Base-by-base conservation (phyloP, 75 land plant species). In the Cunninghamia lanceolata region DNA sequence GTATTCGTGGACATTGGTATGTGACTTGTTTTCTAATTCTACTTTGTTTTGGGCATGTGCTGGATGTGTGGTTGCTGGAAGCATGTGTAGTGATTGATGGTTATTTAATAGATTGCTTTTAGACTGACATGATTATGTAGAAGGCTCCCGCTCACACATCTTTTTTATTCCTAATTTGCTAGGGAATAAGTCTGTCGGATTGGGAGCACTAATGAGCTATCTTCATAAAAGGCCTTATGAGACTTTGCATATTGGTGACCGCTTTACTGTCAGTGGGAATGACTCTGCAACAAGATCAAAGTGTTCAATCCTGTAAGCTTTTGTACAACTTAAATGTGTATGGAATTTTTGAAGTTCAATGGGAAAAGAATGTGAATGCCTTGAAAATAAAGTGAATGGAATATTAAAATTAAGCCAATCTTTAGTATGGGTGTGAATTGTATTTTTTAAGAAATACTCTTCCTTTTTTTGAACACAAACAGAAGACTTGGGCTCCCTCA, bases 261-360 rank as follows among this genome's bases (percentile, higher is more conserved):
- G 92, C 30, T 91, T 91, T 78, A 91, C 92, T 21, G 70, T 90
- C 38, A 91, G 92, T 84, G 92, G 92, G 19, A 91, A 91, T 83
- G 92, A 91, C 52, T 88, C 92, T 28, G 92, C 92, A 47, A 90
- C 92, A 38, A 84, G 92, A 3, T 91, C 92, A n/a, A 88, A 87
- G 83, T 90, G 92, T 85, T 85, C 92, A 35, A 90, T 91, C 70
- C 80, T 91, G 92, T 91, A 86, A 86, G 89, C 63, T 53, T 19
- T 80, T 28, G 45, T 10, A 80, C 50, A 43, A 40, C 82, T 43
- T 80, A 39, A 39, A 77, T 38, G 4, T 80, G 11, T 28, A 80
- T 80, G 50, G 30, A 80, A 50, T 50, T 50, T 50, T 50, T 50
- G 53, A 50, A 11, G 50, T 3, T 11, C 45, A 25, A 45, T 45